These are phyloP conservation scores for Auricularia sp. DNA, from an alignment of 768 basidiomycete species.

Conservation along the genomic window DNA sequence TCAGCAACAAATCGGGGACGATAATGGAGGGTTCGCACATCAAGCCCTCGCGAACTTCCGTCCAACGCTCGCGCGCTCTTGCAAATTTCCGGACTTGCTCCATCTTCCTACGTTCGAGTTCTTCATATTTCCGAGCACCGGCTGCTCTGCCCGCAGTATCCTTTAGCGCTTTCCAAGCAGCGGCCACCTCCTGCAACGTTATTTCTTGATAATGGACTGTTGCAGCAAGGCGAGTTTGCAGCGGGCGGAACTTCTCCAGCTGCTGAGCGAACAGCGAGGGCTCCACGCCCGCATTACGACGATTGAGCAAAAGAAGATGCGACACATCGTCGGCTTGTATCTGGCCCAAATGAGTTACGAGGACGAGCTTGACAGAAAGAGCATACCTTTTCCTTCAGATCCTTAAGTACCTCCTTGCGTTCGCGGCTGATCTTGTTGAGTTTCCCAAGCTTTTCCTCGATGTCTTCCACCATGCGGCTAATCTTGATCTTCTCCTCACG, in stretches of 20 bases:
- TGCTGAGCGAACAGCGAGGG: conserved; percentile 85
- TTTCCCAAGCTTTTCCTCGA: conserved; percentile 68
- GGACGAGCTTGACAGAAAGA: background rate
- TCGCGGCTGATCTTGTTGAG: conserved; percentile 79
- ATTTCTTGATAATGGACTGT: conserved; percentile 71
- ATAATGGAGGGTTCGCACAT: conserved; percentile 40
- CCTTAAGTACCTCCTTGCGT: conserved; percentile 77
- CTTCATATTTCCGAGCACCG: conserved; percentile 72
- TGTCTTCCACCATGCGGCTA: conserved; percentile 52
- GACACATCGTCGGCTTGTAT: conserved; percentile 96
- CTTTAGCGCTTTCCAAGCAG: conserved; percentile 64
- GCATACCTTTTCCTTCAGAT: conserved; percentile 88
- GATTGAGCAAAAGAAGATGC: conserved; percentile 82
- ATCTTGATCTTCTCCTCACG: conserved; percentile 58
- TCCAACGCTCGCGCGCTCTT: conserved; percentile 72
- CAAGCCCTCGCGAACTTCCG: conserved; percentile 77
- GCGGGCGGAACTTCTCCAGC: conserved; percentile 91
- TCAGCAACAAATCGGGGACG: background rate
- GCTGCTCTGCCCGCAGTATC: conserved; percentile 67
- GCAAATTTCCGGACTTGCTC: conserved; percentile 64
- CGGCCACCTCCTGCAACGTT: conserved; percentile 62
- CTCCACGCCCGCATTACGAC: conserved; percentile 74
- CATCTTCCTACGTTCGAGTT: conserved; percentile 68
- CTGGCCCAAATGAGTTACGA: conserved; percentile 29
- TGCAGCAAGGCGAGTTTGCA: conserved; percentile 69